Evolutionary conservation across 441 rosid genomes (phyloP).

Genomic region (Pelargonium citronellum): DNA sequence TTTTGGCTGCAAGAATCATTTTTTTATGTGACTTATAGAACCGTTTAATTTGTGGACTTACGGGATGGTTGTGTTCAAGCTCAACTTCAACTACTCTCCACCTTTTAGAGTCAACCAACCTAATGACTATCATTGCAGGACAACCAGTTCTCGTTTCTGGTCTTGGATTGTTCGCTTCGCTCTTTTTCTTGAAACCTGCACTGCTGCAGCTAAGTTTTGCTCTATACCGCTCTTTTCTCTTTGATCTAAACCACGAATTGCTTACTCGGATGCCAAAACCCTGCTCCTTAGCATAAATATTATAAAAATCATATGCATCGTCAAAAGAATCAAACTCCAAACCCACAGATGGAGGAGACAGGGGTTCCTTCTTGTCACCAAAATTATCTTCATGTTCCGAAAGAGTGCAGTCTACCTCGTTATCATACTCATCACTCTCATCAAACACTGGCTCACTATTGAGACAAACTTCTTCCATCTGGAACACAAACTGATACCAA

Average conservation of each 20-base stretch:
- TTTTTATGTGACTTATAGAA: slow-evolving; percentile 48
- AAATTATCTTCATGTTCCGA: slow-evolving; percentile 26
- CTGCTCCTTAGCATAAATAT: slow-evolving; percentile 43
- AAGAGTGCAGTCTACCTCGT: slow-evolving; percentile 27
- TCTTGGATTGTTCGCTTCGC: slow-evolving; percentile 48
- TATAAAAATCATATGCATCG: slow-evolving; percentile 49
- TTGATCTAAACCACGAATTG: slow-evolving; percentile 51
- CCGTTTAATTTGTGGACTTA: slow-evolving; percentile 37
- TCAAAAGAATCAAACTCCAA: slow-evolving; percentile 61
- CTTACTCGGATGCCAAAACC: slow-evolving; percentile 54
- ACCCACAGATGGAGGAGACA: slow-evolving; percentile 37
- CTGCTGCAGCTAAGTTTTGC: slow-evolving; percentile 56
- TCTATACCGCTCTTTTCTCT: slow-evolving; percentile 47
- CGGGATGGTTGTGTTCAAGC: slow-evolving; percentile 48
- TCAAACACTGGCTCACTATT: slow-evolving; percentile 46
- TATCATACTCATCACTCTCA: slow-evolving; percentile 36
- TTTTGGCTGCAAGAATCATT: slow-evolving; percentile 40
- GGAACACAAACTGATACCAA: slow-evolving; percentile 13
- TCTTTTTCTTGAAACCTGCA: slow-evolving; percentile 56
- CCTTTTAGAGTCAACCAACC: slow-evolving; percentile 43
- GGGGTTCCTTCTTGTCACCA: slow-evolving; percentile 27
- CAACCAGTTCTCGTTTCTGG: slow-evolving; percentile 58
- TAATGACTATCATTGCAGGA: slow-evolving; percentile 46
- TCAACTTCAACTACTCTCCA: slow-evolving; percentile 49
- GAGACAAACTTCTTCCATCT: slow-evolving; percentile 60